Base-by-base conservation (phyloP, 176 grass and related monocot genomes). In the Aegilops bicornis region DNA sequence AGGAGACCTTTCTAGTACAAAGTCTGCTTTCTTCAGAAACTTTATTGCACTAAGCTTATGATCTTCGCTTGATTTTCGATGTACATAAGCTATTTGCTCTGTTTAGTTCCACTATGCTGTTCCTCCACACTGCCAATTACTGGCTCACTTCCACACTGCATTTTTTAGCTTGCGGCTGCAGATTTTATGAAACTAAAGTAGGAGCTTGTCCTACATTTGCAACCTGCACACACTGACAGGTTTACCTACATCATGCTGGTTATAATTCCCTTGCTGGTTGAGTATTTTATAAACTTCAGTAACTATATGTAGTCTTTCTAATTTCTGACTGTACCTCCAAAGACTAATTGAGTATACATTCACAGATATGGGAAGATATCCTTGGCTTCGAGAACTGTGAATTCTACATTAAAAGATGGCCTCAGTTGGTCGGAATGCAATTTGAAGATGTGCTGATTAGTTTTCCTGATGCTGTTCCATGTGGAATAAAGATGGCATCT, bases 361-460 rank as follows among this genome's bases (percentile, higher is more conserved):
- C 65, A 60, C 85, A 95, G 93, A 95, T 95, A 84, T 95, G 93
- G 93, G 93, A 92, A 78, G 90, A 95, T 84, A 95, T 95, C 47
- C 93, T 95, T 88, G 93, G 93, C 35, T 95, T 95, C 11, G 93
- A 95, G 77, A 95, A 95, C 76, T 95, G 93, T 74, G 93, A 95
- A 69, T 95, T 95, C 84, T 95, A 95, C 83, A 95, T 95, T 82
- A 95, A 92, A 86, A 90, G 88, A 84, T 95, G 90, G 93, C 75
- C 93, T 11, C 86, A 92, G 74, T 88, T 95, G 90, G 88, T 90
- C 72, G 93, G 90, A 42, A 86, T 95, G 93, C 82, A 79, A 50
- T 95, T 95, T 88, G 93, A 90, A 88, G 88, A 95, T 83, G 90
- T 92, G 64, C 85, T 95, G 30, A 88, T 95, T 76, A 95, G 90